These are phyloP conservation scores for Neonothopanus nambi DNA, from an alignment of 1,284 basidiomycete species.

Conservation along the genomic window DNA sequence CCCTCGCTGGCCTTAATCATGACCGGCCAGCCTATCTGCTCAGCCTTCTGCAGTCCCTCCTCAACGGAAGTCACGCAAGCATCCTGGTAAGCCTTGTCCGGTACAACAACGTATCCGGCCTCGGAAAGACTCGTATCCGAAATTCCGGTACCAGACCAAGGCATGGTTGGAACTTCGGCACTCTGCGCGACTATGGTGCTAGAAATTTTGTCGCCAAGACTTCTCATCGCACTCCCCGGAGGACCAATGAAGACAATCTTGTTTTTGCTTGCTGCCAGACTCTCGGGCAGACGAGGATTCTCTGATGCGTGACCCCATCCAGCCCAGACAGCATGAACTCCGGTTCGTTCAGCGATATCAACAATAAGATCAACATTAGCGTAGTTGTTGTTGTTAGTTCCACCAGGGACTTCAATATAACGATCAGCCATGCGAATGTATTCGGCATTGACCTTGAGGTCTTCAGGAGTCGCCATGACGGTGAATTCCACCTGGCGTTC, in stretches of 20 bases:
- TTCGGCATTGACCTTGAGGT: slow-evolving; percentile 98
- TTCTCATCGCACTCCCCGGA: slow-evolving; percentile 98
- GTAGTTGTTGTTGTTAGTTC: slow-evolving; percentile 99
- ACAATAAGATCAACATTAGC: slow-evolving; percentile 99
- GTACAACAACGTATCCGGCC: slow-evolving; percentile 91
- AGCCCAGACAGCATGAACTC: slow-evolving; percentile 99
- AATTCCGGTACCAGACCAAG: slow-evolving; percentile 98
- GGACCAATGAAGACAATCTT: slow-evolving; percentile 99
- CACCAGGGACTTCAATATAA: slow-evolving; percentile 98
- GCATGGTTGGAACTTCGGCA: slow-evolving; percentile 97
- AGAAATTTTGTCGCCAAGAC: slow-evolving; percentile 99
- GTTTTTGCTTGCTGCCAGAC: slow-evolving; percentile 86
- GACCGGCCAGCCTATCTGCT: slow-evolving; percentile 93
- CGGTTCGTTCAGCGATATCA: slow-evolving; percentile 95
- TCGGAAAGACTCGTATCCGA: slow-evolving; percentile 85
- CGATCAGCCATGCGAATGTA: slow-evolving; percentile 99
- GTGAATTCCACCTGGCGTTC: slow-evolving; percentile 98
- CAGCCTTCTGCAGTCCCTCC: slow-evolving; percentile 83
- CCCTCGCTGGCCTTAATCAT: slow-evolving; percentile 99
- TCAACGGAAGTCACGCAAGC: slow-evolving; percentile 93
- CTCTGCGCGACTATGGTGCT: slow-evolving; percentile 99
- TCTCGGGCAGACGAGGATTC: slow-evolving; percentile 97
- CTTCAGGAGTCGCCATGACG: slow-evolving; percentile 99
- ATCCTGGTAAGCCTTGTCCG: slow-evolving; percentile 86
- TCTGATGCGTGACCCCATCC: slow-evolving; percentile 99